Evolutionary conservation across 2,329 filamentous ascomycete genomes (phyloP).

Genomic region (Botrytis medusae): DNA sequence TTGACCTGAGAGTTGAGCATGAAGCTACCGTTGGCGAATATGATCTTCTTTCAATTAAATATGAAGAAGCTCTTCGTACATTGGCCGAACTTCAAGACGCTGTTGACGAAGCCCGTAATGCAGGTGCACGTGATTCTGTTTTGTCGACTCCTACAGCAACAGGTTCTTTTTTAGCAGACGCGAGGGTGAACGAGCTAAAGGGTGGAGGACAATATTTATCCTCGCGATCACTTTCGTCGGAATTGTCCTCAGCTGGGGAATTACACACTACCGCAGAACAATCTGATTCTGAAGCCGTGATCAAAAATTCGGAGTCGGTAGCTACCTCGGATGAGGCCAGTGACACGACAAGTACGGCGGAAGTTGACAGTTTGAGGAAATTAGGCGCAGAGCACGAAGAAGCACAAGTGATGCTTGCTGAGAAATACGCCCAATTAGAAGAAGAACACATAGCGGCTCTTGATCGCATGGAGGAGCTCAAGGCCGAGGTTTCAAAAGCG

Average conservation of each 20-base stretch:
- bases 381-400: constrained; percentile 75
- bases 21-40: constrained; percentile 80
- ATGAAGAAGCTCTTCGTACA: constrained; percentile 81
- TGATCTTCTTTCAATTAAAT: constrained; percentile 80
- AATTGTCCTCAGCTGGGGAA: constrained; percentile 84
- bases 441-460: constrained; percentile 78
- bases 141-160: constrained; percentile 55
- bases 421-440: constrained; percentile 81
- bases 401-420: constrained; percentile 68
- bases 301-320: constrained; percentile 38
- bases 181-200: constrained; percentile 69
- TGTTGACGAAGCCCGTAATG: constrained; percentile 73
- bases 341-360: constrained; percentile 54
- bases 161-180: constrained; percentile 81
- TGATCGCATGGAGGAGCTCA: constrained; percentile 86
- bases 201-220: constrained; percentile 68
- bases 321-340: constrained; percentile 40
- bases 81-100: constrained; percentile 83
- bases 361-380: constrained; percentile 69
- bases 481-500: constrained; percentile 80
- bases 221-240: constrained; percentile 89
- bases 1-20: constrained; percentile 87
- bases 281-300: constrained; percentile 58
- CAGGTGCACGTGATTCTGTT: constrained; percentile 51
- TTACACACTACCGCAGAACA: constrained; percentile 65